These are phyloP conservation scores for Filobasidium floriforme DNA, from an alignment of 768 basidiomycete genomes.

Conservation along the genomic window DNA sequence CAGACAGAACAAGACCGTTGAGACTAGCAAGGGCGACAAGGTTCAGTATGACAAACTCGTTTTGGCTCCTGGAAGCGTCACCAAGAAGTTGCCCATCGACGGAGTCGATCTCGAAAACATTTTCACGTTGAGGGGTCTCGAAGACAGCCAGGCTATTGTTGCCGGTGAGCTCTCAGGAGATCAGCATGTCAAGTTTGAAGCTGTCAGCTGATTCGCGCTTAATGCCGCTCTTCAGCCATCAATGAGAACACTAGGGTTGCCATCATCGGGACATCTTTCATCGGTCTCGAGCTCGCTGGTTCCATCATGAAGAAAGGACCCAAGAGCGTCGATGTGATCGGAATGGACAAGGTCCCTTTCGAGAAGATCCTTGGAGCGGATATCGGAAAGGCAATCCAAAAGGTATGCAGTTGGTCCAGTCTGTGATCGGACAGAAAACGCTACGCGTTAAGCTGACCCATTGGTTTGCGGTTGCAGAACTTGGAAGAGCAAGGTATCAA, in stretches of 20 bases:
- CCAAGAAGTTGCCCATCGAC: slow-evolving; percentile 67
- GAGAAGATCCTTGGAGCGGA: slow-evolving; percentile 71
- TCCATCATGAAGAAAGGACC: slow-evolving; percentile 64
- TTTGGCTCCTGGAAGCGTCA: slow-evolving; percentile 66
- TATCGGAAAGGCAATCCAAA: slow-evolving; percentile 67
- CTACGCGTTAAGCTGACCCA: slow-evolving; percentile 7
- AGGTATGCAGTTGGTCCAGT: slow-evolving; percentile 48
- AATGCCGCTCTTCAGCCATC: slow-evolving; percentile 7
- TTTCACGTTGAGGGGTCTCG: slow-evolving; percentile 62
- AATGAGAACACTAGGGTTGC: slow-evolving; percentile 69
- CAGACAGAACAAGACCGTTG: slow-evolving; percentile 56
- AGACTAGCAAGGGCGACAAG: slow-evolving; percentile 54
- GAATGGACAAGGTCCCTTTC: slow-evolving; percentile 73
- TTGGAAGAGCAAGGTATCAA: slow-evolving; percentile 74
- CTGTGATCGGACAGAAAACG: background rate
- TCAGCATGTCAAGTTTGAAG: slow-evolving; percentile 14
- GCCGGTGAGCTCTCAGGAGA: slow-evolving; percentile 47
- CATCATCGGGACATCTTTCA: slow-evolving; percentile 82
- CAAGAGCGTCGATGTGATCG: slow-evolving; percentile 73
- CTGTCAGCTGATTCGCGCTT: background rate
- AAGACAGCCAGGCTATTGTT: slow-evolving; percentile 59
- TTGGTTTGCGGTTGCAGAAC: slow-evolving; percentile 48
- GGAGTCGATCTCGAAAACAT: slow-evolving; percentile 70
- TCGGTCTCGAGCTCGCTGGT: slow-evolving; percentile 75
- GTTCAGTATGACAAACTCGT: slow-evolving; percentile 68